phyloP scores from a whole-genome alignment of 164 flowering plant species.

The Stephania japonica region DNA sequence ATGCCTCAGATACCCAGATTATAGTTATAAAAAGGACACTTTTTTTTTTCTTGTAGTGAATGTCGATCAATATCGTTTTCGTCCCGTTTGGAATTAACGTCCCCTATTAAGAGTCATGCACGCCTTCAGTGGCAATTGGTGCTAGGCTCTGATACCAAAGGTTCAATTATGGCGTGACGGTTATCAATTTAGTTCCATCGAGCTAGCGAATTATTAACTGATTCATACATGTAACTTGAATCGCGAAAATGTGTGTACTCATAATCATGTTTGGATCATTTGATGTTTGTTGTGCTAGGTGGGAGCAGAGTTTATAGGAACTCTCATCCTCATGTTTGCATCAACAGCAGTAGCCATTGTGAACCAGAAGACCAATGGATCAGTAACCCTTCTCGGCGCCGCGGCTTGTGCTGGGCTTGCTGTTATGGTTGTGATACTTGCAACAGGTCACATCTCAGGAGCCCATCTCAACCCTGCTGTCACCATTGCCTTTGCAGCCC shows the following conservation, averaged over 20 bases:
- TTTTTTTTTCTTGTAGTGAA: too few species aligned
- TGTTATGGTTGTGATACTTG: conserved; percentile 68
- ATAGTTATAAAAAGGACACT: too few species aligned
- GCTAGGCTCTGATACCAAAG: too few species aligned
- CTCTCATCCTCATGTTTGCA: conserved; percentile 72
- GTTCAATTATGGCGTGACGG: too few species aligned
- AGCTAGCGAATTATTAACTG: too few species aligned
- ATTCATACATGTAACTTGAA: background rate
- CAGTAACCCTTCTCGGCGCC: conserved; percentile 54
- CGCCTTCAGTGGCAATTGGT: too few species aligned
- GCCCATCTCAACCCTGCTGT: conserved; percentile 82
- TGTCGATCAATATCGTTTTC: too few species aligned
- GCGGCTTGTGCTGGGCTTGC: conserved; percentile 70
- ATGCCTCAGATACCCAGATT: too few species aligned
- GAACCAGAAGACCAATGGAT: conserved; percentile 61
- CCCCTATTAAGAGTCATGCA: too few species aligned
- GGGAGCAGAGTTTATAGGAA: conserved; percentile 88
- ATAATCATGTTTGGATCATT: background rate
- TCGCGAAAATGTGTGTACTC: background rate
- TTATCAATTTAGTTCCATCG: too few species aligned
- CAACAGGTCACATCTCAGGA: conserved; percentile 87
- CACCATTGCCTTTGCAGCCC: conserved; percentile 74
- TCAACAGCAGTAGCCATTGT: conserved; percentile 77
- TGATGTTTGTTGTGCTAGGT: conserved; percentile 35
- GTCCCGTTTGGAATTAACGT: too few species aligned